Evolutionary conservation across 345 rosid genomes (phyloP).

Genomic region (Trapa incisa): DNA sequence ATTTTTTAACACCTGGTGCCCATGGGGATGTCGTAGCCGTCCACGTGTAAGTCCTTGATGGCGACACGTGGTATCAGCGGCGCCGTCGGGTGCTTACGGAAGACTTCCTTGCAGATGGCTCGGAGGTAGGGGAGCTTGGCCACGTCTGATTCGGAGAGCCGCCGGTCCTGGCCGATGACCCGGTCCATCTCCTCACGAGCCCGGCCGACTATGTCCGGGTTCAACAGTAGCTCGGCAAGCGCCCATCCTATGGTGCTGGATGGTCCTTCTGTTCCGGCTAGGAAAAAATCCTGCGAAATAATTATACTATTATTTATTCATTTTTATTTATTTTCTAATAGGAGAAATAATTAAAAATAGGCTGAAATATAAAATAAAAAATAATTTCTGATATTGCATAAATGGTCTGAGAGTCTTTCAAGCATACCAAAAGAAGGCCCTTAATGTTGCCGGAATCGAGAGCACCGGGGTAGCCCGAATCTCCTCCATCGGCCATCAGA

Average conservation of each 20-base stretch:
- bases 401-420: too few relatives aligned
- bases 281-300: constrained; percentile 31
- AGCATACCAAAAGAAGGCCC: constrained; percentile 32
- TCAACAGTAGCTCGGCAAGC: constrained; percentile 30
- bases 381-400: too few relatives aligned
- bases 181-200: constrained; percentile 42
- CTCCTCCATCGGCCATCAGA: constrained; percentile 19
- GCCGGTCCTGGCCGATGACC: constrained; percentile 32
- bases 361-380: too few relatives aligned
- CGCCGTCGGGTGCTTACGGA: constrained; percentile 41
- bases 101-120: constrained; percentile 44
- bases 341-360: not conserved
- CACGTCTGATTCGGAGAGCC: constrained; percentile 13
- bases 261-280: constrained; percentile 59
- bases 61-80: constrained; percentile 43
- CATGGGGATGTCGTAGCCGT: constrained; percentile 39
- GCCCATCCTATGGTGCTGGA: constrained; percentile 54
- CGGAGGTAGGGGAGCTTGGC: constrained; percentile 21
- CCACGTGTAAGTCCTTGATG: constrained; percentile 23
- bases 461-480: constrained; percentile 13
- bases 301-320: too few relatives aligned
- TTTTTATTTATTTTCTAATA: too few relatives aligned
- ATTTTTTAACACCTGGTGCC: constrained; percentile 7
- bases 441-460: constrained; percentile 33
- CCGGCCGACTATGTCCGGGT: constrained; percentile 21